Base-by-base conservation (phyloP, 2,329 filamentous ascomycete species). In the Xylaria arbuscula region DNA sequence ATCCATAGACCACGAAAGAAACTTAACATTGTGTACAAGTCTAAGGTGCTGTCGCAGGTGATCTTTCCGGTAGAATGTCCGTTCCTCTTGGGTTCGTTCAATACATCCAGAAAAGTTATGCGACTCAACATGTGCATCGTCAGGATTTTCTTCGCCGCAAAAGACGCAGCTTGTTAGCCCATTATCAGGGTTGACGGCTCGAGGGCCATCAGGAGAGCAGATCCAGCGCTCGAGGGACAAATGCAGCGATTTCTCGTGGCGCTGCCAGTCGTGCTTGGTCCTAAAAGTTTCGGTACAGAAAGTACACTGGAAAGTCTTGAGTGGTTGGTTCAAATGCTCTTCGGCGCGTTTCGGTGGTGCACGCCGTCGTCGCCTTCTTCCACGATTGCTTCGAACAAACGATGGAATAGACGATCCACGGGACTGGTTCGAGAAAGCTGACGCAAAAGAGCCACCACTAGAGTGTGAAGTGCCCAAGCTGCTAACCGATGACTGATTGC, bases 221-320 rank as follows among this genome's bases (percentile, higher is more conserved):
- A 89, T 87, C 91, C 86, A 93, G 65, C 84, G 84, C 80, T 88
- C 89, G 0, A 91, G 86, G 7, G 87, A 92, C 73, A 87, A 79
- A 76, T 87, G 90, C 71, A 89, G 81, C 59, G 88, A 89, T 72
- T 90, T 90, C 75, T 93, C 90, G 76, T 93, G 90, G 67, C 90
- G 83, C 74, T 90, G 88, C 89, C 89, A 91, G 78, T 91, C 89
- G 73, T 91, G 88, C 76, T 91, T 91, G 3, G 88, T 90, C 72
- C 88, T 83, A 78, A 90, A 91, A 0, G 87, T 89, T 71, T 90
- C 88, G 7, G 89, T 90, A 77, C 89, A 91, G 82, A 91, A 91
- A 70, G 89, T 91, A 77, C 89, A 91, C 77, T 90, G 88, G 78
- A 86, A 89, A 1, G 86, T 87, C 74, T 87, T 88, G 66, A 85